A percentile compares a stretch with the other conserved stretches of the same genome.
These are phyloP conservation scores for Fusarium guadeloupense DNA, from an alignment of 2,329 filamentous ascomycete genomes.

Conservation along the genomic window DNA sequence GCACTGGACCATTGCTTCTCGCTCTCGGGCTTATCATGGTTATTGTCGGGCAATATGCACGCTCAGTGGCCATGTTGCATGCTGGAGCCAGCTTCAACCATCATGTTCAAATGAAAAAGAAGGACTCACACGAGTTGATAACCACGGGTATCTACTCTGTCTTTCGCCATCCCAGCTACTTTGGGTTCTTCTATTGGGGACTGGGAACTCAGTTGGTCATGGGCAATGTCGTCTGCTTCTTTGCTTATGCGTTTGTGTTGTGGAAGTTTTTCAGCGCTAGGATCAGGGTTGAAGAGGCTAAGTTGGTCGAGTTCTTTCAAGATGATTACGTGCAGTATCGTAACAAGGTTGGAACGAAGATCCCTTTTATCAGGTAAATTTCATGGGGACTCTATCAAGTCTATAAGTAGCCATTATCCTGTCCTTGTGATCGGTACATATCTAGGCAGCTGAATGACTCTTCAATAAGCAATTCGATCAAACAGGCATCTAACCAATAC, in stretches of 20 bases:
- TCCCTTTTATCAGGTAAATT: constrained; percentile 69
- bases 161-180: constrained; percentile 90
- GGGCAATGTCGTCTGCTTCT: constrained; percentile 82
- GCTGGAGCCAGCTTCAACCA: constrained; percentile 95
- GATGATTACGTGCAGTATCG: constrained; percentile 81
- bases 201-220: constrained; percentile 92
- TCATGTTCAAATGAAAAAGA: constrained; percentile 76
- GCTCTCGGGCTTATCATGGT: constrained; percentile 72
- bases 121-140: constrained; percentile 78
- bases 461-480: constrained; percentile 2
- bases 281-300: constrained; percentile 80
- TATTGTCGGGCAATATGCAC: constrained; percentile 74
- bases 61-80: constrained; percentile 87
- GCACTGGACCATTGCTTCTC: constrained; percentile 53
- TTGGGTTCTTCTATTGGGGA: constrained; percentile 99
- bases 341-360: constrained; percentile 75
- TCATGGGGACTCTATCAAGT: neutral
- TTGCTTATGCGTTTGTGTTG: constrained; percentile 77
- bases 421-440: neutral
- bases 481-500: constrained; percentile 5
- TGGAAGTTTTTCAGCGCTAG: constrained; percentile 85
- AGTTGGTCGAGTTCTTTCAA: constrained; percentile 83
- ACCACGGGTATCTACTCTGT: constrained; percentile 80
- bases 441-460: constrained; percentile 1
- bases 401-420: neutral